These are phyloP conservation scores for Beauveria brongniartii DNA, from an alignment of 2,329 filamentous ascomycete genomes.

Conservation along the genomic window DNA sequence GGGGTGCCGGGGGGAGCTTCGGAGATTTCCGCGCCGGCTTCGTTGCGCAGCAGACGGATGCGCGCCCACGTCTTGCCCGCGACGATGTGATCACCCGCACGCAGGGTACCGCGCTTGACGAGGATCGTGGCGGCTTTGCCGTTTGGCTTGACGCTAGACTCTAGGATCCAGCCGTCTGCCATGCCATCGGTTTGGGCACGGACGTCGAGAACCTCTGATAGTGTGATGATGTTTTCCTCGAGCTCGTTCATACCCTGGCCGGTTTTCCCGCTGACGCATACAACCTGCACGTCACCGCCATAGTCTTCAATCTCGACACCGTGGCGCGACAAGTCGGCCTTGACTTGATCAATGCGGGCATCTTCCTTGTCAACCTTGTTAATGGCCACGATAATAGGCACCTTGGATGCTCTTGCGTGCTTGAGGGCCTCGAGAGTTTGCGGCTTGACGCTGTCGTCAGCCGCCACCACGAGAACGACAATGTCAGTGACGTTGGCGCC, in stretches of 20 bases:
- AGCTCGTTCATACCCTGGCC: slow-evolving; percentile 85
- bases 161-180: slow-evolving; percentile 89
- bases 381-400: slow-evolving; percentile 95
- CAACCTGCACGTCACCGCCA: slow-evolving; percentile 88
- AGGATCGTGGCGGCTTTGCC: slow-evolving; percentile 85
- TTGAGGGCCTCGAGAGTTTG: slow-evolving; percentile 95
- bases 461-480: slow-evolving; percentile 88
- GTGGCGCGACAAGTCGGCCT: slow-evolving; percentile 74
- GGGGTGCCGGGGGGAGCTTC: slow-evolving; percentile 82
- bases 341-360: slow-evolving; percentile 73
- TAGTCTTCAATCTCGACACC: slow-evolving; percentile 91
- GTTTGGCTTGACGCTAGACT: slow-evolving; percentile 77
- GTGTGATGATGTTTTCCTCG: slow-evolving; percentile 79
- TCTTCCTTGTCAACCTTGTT: slow-evolving; percentile 93
- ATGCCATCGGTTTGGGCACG: slow-evolving; percentile 68
- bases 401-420: slow-evolving; percentile 77
- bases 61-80: slow-evolving; percentile 84
- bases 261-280: slow-evolving; percentile 87
- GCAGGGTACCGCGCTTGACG: slow-evolving; percentile 78
- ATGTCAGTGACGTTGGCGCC: slow-evolving; percentile 96
- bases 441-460: slow-evolving; percentile 94
- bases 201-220: slow-evolving; percentile 86
- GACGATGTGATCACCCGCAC: slow-evolving; percentile 72
- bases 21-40: slow-evolving; percentile 63
- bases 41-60: slow-evolving; percentile 77